Evolutionary conservation across 208 protist genomes (phyloP), one percentile per base, ranked within the genome.

Genomic region (Acanthamoeba castellanii): DNA sequence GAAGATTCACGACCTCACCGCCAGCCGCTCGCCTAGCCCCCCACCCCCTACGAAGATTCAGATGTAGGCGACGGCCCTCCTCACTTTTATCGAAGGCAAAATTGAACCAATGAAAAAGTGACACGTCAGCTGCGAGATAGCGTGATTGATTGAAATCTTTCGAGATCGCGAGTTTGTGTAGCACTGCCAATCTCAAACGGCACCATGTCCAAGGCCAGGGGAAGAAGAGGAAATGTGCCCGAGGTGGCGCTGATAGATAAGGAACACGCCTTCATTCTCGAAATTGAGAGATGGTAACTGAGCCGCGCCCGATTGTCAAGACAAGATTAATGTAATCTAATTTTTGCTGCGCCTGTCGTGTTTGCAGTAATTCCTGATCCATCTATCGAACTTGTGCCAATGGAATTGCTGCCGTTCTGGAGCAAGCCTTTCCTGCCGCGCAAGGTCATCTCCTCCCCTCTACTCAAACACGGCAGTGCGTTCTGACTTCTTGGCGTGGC

Each of bases 321-420:
- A 37, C 4, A 16, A 32, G 37, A 37, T 42, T n/a, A 25, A 4
- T 76, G 22, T 18, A 4, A 64, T 64, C 57, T 45, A 32, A 52
- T 5, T 14, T 27, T 37, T 52, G 18, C 6, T 52, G 5, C 3
- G 37, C 32, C 42, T 52, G 32, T 57, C 50, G 13, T 57, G 52
- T 20, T 14, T 18, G 42, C 32, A 82, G 74, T 30, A 82, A 82
- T 50, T 82, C 74, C 4, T 82, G 74, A 82, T 82, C 74, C 16
- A 82, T 82, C 74, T 82, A 82, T 52, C 74, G 74, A 82, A 82
- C 74, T 82, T 82, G 74, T 30, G 74, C 74, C 37, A 82, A 82
- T 27, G 74, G 74, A 20, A 82, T 82, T 14, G 32, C 74, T 11
- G 42, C 74, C 45, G 74, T 82, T 7, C 42, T 82, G 2, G 74